phyloP scores from a whole-genome alignment of 305 asterid species.

The Fraxinus ornus region DNA sequence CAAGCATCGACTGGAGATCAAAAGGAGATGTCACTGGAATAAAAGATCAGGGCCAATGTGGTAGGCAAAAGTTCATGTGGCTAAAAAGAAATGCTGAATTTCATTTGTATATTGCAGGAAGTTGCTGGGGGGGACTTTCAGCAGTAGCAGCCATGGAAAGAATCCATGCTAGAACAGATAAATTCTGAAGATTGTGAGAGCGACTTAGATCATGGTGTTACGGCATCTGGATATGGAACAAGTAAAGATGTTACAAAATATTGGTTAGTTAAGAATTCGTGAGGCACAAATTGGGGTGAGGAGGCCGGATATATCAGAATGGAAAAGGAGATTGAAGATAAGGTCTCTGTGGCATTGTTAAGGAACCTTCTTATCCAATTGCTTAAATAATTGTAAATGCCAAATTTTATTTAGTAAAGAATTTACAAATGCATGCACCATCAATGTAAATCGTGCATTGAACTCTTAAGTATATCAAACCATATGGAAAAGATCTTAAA shows the following conservation, averaged over 20 bases:
- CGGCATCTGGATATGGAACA: conserved; percentile 34
- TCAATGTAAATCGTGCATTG: not conserved
- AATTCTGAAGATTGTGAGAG: conserved; percentile 29
- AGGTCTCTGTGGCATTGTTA: conserved; percentile 27
- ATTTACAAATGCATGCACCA: not conserved
- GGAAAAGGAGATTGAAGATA: conserved; percentile 27
- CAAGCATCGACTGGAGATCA: conserved; percentile 24
- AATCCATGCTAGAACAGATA: too few relatives aligned
- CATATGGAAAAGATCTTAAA: not conserved
- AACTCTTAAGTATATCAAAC: not conserved
- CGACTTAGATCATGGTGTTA: conserved; percentile 33
- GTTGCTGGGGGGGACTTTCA: not conserved
- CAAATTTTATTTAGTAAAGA: not conserved
- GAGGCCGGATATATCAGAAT: conserved; percentile 29
- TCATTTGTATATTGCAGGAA: too few relatives aligned
- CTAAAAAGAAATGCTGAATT: too few relatives aligned
- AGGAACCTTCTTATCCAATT: conserved; percentile 28
- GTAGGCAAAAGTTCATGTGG: too few relatives aligned
- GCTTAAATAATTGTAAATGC: not conserved
- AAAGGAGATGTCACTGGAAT: conserved; percentile 22
- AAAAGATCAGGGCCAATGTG: too few relatives aligned
- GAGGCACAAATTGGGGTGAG: conserved; percentile 36
- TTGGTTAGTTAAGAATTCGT: conserved; percentile 40
- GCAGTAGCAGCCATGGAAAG: too few relatives aligned
- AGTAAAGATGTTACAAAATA: conserved; percentile 27